Base-by-base conservation (phyloP, 169 alveolate genomes). In the Plasmodium gallinaceum region DNA sequence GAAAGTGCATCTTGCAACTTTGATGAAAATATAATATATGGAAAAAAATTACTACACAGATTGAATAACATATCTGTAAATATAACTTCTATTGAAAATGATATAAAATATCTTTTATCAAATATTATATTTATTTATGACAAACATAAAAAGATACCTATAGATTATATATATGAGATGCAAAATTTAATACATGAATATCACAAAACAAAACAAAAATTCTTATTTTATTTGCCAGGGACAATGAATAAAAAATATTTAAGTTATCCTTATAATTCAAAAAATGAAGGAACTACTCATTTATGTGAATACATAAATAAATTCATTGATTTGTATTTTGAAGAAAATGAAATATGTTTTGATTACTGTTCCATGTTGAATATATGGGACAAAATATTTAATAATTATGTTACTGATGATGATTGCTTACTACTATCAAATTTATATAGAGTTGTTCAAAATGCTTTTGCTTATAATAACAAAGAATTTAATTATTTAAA, bases 361-460 rank as follows among this genome's bases (percentile, higher is more conserved):
- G 83, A 83, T 72, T 83, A 70, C 60, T 83, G 86, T 32, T 83
- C 91, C 46, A 58, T 70, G 83, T 52, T 83, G 26, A 66, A 83
- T 61, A 83, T 83, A 24, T 83, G 73, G 85, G 85, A 83, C 61
- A 83, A 83, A 14, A 83, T 83, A 58, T 83, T 83, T 37, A 83
- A 83, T 61, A 66, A 83, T 26, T 68, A 68, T 60, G 6, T 43
- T 48, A 70, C 20, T 66, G 73, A 83, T 14, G 91, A 70, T 0
- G 85, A 70, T 46, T 68, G 74, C 37, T 42, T 83, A 32, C 69
- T 83, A 46, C 57, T 83, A 26, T 83, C 85, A 42, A 66, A 83
- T 46, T 18, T 83, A 18, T 58, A 69, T 39, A 39, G 86, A 42
- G 74, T 83, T 26, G 26, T 83, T 12, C 83, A 83, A 14, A 83